phyloP scores from a whole-genome alignment of 2,329 filamentous ascomycete species.

The Cordyceps fumosorosea region DNA sequence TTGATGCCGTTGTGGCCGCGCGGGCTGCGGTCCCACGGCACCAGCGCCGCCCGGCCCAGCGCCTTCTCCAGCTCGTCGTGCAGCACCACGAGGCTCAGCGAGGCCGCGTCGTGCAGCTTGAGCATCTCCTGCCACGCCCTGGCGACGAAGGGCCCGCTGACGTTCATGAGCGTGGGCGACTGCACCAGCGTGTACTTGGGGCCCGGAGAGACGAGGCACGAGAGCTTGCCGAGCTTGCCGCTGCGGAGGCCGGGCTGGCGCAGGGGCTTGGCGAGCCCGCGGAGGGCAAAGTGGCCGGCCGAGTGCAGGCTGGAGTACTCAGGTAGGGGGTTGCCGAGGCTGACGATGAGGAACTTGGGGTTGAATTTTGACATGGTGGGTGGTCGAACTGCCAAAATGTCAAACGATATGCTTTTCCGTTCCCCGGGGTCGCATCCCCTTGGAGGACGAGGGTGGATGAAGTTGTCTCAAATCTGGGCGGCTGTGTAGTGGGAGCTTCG shows the following conservation, averaged over 20 bases:
- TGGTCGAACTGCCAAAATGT: neutral
- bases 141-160: constrained; percentile 65
- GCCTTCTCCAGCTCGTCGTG: constrained; percentile 82
- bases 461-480: neutral
- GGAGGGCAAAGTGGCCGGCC: constrained; percentile 74
- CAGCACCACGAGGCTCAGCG: constrained; percentile 60
- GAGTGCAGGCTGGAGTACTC: constrained; percentile 79
- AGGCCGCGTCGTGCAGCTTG: constrained; percentile 25
- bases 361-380: constrained; percentile 26
- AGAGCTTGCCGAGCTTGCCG: constrained; percentile 43
- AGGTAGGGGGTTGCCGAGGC: constrained; percentile 74
- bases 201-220: constrained; percentile 42
- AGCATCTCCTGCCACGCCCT: constrained; percentile 57
- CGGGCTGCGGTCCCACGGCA: constrained; percentile 55
- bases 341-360: constrained; percentile 67
- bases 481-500: neutral
- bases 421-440: neutral
- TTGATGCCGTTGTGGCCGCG: constrained; percentile 71
- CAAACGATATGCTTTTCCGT: too few species aligned
- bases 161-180: constrained; percentile 76
- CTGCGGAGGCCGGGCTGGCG: constrained; percentile 43
- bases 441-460: neutral
- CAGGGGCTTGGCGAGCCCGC: constrained; percentile 44
- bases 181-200: constrained; percentile 62
- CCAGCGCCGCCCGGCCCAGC: constrained; percentile 60